Percentiles rank a stretch among this genome's conserved stretches.
Evolutionary conservation across 257 asterid genomes (phyloP).

Genomic region (Nicotiana paniculata): DNA sequence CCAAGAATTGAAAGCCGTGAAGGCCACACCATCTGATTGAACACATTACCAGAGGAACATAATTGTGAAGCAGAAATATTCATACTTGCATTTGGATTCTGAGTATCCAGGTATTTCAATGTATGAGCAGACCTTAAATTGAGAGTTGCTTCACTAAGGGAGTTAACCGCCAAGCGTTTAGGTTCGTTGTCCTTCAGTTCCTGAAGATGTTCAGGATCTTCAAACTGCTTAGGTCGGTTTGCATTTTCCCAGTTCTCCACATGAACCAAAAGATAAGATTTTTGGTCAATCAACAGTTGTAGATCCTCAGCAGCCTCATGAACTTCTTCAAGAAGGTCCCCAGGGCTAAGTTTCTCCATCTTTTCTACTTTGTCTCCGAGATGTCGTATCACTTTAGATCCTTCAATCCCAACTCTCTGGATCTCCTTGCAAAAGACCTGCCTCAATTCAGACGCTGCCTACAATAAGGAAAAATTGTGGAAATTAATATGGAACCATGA

Average conservation of each 20-base stretch:
- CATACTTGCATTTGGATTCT: conserved; percentile 22
- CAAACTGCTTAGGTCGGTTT: conserved; percentile 41
- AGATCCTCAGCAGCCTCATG: conserved; percentile 87
- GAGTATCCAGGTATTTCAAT: conserved; percentile 25
- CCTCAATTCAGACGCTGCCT: conserved; percentile 79
- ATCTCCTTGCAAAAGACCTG: conserved; percentile 58
- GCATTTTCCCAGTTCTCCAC: conserved; percentile 69
- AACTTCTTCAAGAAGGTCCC: conserved; percentile 56
- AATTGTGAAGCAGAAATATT: conserved; percentile 40
- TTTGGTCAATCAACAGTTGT: conserved; percentile 75
- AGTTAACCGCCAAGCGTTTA: conserved; percentile 31
- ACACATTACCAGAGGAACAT: conserved; percentile 57
- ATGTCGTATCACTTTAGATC: conserved; percentile 63
- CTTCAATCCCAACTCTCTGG: conserved; percentile 75
- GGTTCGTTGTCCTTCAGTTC: conserved; percentile 63
- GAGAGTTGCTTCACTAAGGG: conserved; percentile 41
- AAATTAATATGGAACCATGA: conserved; percentile 37
- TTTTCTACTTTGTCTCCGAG: conserved; percentile 85
- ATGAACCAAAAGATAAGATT: conserved; percentile 73
- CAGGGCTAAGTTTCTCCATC: conserved; percentile 75
- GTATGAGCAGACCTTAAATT: conserved; percentile 40
- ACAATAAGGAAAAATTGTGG: conserved; percentile 5
- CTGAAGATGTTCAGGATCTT: conserved; percentile 49
- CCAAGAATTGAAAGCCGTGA: conserved; percentile 80
- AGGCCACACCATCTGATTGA: conserved; percentile 77